Percentiles rank a stretch among this genome's conserved stretches.
Conservation (phyloP, 2,329 filamentous ascomycete species). For the Camillea tinctor region DNA sequence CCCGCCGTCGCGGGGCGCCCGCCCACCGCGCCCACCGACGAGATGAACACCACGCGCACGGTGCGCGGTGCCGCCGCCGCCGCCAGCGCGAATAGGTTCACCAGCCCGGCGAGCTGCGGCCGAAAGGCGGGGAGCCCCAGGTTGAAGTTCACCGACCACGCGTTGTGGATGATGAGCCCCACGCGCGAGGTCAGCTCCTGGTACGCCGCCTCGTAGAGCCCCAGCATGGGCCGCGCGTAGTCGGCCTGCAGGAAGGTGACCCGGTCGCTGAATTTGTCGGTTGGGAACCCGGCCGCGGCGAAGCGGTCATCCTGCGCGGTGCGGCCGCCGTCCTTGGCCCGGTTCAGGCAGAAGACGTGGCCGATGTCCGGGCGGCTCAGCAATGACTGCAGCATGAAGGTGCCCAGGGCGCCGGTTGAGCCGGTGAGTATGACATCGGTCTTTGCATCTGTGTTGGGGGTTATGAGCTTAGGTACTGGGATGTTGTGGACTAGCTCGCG, state of each 20-base stretch:
- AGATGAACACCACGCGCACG: constrained; percentile 22
- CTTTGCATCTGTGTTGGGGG: not conserved
- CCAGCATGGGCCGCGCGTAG: constrained; percentile 17
- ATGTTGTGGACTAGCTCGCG: constrained; percentile 17
- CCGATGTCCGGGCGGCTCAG: constrained; percentile 14
- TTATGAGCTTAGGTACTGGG: not conserved
- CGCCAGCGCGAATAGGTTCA: constrained; percentile 20
- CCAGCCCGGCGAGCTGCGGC: constrained; percentile 20
- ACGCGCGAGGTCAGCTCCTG: constrained; percentile 10
- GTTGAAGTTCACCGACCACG: constrained; percentile 29
- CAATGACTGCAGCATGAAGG: constrained; percentile 19
- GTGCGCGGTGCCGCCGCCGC: constrained; percentile 5
- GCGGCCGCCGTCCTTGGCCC: constrained; percentile 18
- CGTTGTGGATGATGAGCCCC: constrained; percentile 24
- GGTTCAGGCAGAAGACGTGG: constrained; percentile 30
- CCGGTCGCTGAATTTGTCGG: constrained; percentile 8
- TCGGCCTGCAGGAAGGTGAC: constrained; percentile 23
- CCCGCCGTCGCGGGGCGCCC: constrained; percentile 1
- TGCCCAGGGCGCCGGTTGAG: constrained; percentile 27
- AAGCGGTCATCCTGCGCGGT: constrained; percentile 9
- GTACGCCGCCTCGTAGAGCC: constrained; percentile 14
- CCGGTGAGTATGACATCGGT: constrained; percentile 27
- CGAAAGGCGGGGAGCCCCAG: constrained; percentile 17
- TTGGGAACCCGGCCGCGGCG: not conserved
- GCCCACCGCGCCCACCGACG: constrained; percentile 18